Evolutionary conservation across 805 yeast species (phyloP), one percentile per base, ranked within the genome.

Genomic region (Starmerella bombi): DNA sequence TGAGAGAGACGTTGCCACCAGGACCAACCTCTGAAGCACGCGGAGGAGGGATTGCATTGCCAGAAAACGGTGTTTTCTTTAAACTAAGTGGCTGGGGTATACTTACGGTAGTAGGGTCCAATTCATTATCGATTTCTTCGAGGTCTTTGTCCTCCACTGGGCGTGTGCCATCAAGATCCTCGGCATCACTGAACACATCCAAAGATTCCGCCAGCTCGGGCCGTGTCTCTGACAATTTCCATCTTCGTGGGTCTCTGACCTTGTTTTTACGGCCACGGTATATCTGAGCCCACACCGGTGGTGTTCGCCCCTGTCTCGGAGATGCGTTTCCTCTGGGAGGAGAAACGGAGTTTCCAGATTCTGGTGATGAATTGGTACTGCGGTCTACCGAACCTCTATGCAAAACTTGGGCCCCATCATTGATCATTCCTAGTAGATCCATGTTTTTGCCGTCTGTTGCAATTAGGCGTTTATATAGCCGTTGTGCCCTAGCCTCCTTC

Each of bases 251-350:
- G 32, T 48, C 52, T 21, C 37, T 33, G 15, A 50, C 44, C 17
- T 36, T 36, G 43, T 39, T 46, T 15, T 14, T 9, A 3, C 21
- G 78, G 77, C 35, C 67, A 60, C 41, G 25, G 76, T 80, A 82
- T 51, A 75, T 78, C 47, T 69, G 77, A 0, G 94, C 94, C 94
- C 94, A 85, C 4, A 74, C 66, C 4, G 94, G 94, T 3, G 80
- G 80, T n/a, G n/a, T n/a, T n/a, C n/a, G n/a, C n/a, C n/a, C n/a
- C 34, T 61, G 27, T 23, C 27, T 37, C 15, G 20, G 17, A 31
- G 34, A 9, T 17, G 34, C 10, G 7, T 12, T 29, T 29, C 8
- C 16, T 9, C 22, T 31, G 14, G 22, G 14, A 6, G 20, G 10
- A 16, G 20, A 6, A 7, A n/a, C 32, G 6, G 17, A 14, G 5